Conservation (phyloP, 2,329 filamentous ascomycete genomes). For the Cladosporium cucumerinum region DNA sequence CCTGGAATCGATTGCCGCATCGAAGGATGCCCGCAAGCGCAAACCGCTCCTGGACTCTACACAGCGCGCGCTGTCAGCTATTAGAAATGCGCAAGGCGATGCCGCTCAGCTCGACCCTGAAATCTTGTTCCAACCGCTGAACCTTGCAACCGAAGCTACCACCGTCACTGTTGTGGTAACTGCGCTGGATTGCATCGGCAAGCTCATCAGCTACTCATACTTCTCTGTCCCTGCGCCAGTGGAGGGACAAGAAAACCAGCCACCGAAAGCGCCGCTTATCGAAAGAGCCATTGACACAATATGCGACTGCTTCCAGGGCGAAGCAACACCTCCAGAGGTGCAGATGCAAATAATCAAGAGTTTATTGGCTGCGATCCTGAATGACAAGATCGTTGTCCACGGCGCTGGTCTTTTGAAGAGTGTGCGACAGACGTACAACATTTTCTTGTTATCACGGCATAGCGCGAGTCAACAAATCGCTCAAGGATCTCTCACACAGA, state of each 20-base stretch:
- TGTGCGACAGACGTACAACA: conserved; percentile 97
- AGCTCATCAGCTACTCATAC: conserved; percentile 98
- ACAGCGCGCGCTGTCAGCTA: conserved; percentile 75
- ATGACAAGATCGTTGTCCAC: conserved; percentile 98
- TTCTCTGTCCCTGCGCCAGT: conserved; percentile 66
- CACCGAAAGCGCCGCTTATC: conserved; percentile 66
- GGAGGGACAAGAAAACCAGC: conserved; percentile 33
- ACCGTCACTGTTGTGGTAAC: conserved; percentile 84
- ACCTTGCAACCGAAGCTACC: conserved; percentile 81
- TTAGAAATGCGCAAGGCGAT: conserved; percentile 71
- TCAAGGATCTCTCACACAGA: conserved; percentile 93
- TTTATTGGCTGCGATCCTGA: conserved; percentile 86
- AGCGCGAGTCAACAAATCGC: conserved; percentile 95
- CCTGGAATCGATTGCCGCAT: conserved; percentile 84
- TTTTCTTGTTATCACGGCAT: conserved; percentile 91
- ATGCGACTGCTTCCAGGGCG: conserved; percentile 97
- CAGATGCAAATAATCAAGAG: conserved; percentile 99
- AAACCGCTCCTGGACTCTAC: conserved; percentile 80
- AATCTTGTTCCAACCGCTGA: conserved; percentile 83
- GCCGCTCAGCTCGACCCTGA: conserved; percentile 82
- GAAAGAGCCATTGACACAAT: conserved; percentile 98
- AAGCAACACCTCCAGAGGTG: conserved; percentile 85
- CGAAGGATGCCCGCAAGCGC: conserved; percentile 84
- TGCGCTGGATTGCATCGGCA: conserved; percentile 95
- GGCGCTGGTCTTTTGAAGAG: conserved; percentile 94